phyloP scores from a whole-genome alignment of 768 basidiomycete species.

The Mycena sanguinolenta region DNA sequence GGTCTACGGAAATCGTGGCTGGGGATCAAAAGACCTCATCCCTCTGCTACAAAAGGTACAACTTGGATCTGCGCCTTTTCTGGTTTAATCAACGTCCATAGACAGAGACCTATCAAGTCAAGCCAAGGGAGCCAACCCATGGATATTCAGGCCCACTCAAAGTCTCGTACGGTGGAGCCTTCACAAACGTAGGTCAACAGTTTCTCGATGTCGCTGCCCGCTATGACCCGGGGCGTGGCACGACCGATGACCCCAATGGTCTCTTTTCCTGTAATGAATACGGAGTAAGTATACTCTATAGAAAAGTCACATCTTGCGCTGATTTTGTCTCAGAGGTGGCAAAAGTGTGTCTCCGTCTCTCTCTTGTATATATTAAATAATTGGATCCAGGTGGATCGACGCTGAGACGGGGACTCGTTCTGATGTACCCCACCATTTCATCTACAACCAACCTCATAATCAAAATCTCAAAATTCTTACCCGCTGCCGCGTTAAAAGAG shows the following conservation, averaged over 20 bases:
- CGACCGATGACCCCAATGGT: slow-evolving; percentile 47
- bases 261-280: slow-evolving; percentile 47
- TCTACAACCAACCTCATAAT: slow-evolving; percentile 47
- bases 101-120: slow-evolving; percentile 55
- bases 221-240: slow-evolving; percentile 53
- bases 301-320: background rate
- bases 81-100: slow-evolving; percentile 25
- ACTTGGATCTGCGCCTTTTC: background rate
- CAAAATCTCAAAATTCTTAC: slow-evolving; percentile 42
- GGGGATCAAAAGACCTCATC: slow-evolving; percentile 58
- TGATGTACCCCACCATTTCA: slow-evolving; percentile 50
- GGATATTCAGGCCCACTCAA: slow-evolving; percentile 56
- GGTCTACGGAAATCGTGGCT: slow-evolving; percentile 55
- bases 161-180: slow-evolving; percentile 51
- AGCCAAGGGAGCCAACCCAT: slow-evolving; percentile 46
- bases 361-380: background rate
- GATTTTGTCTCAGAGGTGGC: slow-evolving; percentile 20
- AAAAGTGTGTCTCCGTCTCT: slow-evolving; percentile 9
- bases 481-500: slow-evolving; percentile 43
- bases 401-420: slow-evolving; percentile 53
- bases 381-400: slow-evolving; percentile 53
- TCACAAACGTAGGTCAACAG: slow-evolving; percentile 51
- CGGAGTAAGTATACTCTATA: slow-evolving; percentile 41
- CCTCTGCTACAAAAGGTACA: slow-evolving; percentile 59
- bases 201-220: slow-evolving; percentile 51